Evolutionary conservation across 2,329 filamentous ascomycete genomes (phyloP).

Genomic region (Alternaria incomplexa): DNA sequence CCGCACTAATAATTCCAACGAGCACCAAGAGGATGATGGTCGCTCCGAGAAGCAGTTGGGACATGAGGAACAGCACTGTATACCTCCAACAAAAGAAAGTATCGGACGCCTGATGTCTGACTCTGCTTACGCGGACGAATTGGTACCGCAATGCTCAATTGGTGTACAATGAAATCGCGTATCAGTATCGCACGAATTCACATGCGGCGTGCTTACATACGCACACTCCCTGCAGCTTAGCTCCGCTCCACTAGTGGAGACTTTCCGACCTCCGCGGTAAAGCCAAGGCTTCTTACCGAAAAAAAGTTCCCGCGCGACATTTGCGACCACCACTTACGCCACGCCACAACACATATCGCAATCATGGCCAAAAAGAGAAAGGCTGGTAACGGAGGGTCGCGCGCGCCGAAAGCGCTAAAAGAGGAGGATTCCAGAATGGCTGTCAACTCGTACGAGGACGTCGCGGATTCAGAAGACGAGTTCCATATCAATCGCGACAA

Average conservation of each 20-base stretch:
- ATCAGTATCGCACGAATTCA: not conserved
- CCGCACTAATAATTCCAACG: conserved; percentile 46
- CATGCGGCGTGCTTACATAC: not conserved
- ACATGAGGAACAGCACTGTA: conserved; percentile 31
- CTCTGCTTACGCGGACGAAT: not conserved
- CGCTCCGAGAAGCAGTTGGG: conserved; percentile 45
- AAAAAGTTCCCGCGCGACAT: conserved; percentile 30
- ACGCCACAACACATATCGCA: conserved; percentile 6
- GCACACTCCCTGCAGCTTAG: not conserved
- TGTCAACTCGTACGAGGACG: conserved; percentile 73
- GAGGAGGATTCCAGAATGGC: conserved; percentile 61
- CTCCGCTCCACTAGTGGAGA: not conserved
- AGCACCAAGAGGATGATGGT: conserved; percentile 44
- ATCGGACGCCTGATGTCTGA: not conserved
- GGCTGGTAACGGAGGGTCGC: conserved; percentile 59
- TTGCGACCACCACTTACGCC: conserved; percentile 3
- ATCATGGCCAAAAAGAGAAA: conserved; percentile 70
- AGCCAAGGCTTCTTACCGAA: conserved; percentile 37
- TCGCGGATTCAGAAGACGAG: conserved; percentile 93
- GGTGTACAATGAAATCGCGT: not conserved
- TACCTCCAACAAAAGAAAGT: not conserved
- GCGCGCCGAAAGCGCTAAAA: conserved; percentile 42
- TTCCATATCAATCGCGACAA: conserved; percentile 88
- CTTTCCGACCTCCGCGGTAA: conserved; percentile 20
- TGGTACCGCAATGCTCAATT: not conserved